A percentile compares a stretch with the other conserved stretches of the same genome.
Conservation (phyloP, 257 asterid species). For the Nicotiana benthamiana region DNA sequence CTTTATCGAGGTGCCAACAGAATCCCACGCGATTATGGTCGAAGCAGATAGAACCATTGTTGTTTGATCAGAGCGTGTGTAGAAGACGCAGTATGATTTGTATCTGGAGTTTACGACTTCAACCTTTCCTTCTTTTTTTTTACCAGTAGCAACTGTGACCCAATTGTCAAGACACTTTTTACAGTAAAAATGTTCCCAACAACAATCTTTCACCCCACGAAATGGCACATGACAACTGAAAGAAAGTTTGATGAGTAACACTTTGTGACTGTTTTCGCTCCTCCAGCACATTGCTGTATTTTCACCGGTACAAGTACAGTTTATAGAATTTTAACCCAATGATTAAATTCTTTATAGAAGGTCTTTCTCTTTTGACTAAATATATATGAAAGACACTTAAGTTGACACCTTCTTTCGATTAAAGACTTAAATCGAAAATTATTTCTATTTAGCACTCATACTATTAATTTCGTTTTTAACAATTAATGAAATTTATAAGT, state of each 20-base stretch:
- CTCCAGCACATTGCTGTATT: no score
- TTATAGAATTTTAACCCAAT: no score
- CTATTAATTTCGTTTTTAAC: no score
- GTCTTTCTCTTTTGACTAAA: no score
- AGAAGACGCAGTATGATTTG: not conserved
- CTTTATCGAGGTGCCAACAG: constrained; percentile 16
- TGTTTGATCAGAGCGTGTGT: not conserved
- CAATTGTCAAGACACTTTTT: not conserved
- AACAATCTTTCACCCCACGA: constrained; percentile 29
- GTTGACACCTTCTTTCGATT: no score
- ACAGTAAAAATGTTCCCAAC: constrained; percentile 15
- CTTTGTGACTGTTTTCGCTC: no score
- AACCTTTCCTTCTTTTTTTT: not conserved
- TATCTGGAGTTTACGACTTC: not conserved
- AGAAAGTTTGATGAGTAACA: constrained; percentile 4
- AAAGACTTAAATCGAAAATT: no score
- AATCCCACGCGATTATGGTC: constrained; percentile 8
- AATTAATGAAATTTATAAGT: no score
- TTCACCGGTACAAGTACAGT: no score
- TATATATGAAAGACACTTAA: no score
- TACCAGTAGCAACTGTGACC: not conserved
- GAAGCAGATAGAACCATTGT: not conserved
- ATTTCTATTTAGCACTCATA: no score
- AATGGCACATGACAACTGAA: constrained; percentile 25
- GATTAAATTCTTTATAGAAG: no score